Evolutionary conservation across 805 yeast genomes (phyloP).

Genomic region (Scheffersomyces amazonensis): DNA sequence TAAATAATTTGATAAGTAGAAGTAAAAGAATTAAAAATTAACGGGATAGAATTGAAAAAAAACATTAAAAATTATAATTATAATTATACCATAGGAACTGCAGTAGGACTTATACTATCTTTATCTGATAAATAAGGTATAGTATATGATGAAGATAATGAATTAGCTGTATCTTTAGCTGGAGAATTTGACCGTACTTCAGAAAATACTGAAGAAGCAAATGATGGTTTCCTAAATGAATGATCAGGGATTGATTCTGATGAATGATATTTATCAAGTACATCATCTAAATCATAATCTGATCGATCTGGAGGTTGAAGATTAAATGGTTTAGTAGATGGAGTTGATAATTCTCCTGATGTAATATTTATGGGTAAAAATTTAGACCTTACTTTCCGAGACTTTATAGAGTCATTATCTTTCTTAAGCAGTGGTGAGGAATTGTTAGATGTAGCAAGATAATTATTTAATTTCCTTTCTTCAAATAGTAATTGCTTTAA

Average conservation of each 20-base stretch:
- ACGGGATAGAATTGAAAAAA: too few relatives aligned
- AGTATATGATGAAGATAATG: not conserved
- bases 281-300: not conserved
- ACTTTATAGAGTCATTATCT: too few relatives aligned
- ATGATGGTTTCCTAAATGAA: not conserved
- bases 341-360: too few relatives aligned
- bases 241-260: too few relatives aligned
- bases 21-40: too few relatives aligned
- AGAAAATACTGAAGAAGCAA: not conserved
- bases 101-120: too few relatives aligned
- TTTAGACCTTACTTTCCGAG: slow-evolving; percentile 9
- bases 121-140: too few relatives aligned
- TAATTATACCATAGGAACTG: too few relatives aligned
- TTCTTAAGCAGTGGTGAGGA: slow-evolving; percentile 9
- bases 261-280: too few relatives aligned
- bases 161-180: not conserved
- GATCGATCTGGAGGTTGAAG: not conserved
- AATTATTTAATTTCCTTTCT: slow-evolving; percentile 17
- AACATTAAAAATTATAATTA: too few relatives aligned
- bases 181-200: not conserved
- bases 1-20: too few relatives aligned
- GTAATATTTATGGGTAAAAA: slow-evolving; percentile 16
- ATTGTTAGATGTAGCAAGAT: slow-evolving; percentile 4
- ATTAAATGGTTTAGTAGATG: not conserved
- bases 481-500: slow-evolving; percentile 18